These are phyloP conservation scores for Aspergillus sclerotioniger DNA, from an alignment of 495 filamentous ascomycete genomes.

Conservation along the genomic window DNA sequence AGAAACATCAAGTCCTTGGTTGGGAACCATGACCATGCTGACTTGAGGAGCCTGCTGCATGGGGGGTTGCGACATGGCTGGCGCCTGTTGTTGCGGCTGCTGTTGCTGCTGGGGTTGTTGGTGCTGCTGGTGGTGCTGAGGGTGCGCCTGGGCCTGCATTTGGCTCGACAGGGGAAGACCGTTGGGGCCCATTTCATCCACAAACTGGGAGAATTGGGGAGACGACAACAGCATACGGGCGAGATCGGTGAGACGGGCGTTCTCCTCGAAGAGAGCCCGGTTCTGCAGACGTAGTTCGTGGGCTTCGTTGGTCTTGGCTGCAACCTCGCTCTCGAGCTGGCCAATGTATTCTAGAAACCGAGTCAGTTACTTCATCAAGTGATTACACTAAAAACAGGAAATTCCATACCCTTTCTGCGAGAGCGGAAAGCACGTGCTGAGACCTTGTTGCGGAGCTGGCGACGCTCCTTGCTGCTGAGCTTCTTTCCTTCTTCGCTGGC, in stretches of 20 bases:
- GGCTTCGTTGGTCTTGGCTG: constrained; percentile 66
- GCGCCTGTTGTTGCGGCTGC: constrained; percentile 32
- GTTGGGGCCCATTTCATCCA: constrained; percentile 67
- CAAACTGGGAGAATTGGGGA: constrained; percentile 77
- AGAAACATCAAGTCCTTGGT: constrained; percentile 65
- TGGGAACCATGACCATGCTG: constrained; percentile 73
- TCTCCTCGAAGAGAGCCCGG: constrained; percentile 72
- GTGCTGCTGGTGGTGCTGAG: constrained; percentile 31
- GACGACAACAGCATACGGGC: constrained; percentile 83
- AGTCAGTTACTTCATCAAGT: constrained; percentile 43
- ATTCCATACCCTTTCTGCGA: constrained; percentile 81
- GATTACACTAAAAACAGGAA: neutral
- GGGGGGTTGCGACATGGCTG: constrained; percentile 26
- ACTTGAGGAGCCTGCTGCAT: constrained; percentile 59
- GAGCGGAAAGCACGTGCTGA: constrained; percentile 95
- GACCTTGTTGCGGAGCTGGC: constrained; percentile 96
- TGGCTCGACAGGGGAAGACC: constrained; percentile 36
- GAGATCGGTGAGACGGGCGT: constrained; percentile 71
- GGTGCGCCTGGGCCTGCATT: constrained; percentile 30
- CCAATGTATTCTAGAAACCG: constrained; percentile 77
- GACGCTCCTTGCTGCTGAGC: constrained; percentile 87
- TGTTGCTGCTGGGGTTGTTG: constrained; percentile 31
- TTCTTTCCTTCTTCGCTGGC: constrained; percentile 98
- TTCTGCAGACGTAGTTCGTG: constrained; percentile 72
- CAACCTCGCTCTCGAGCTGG: constrained; percentile 85